Conservation (phyloP, 2,329 filamentous ascomycete genomes). For the Catunica adiposa region DNA sequence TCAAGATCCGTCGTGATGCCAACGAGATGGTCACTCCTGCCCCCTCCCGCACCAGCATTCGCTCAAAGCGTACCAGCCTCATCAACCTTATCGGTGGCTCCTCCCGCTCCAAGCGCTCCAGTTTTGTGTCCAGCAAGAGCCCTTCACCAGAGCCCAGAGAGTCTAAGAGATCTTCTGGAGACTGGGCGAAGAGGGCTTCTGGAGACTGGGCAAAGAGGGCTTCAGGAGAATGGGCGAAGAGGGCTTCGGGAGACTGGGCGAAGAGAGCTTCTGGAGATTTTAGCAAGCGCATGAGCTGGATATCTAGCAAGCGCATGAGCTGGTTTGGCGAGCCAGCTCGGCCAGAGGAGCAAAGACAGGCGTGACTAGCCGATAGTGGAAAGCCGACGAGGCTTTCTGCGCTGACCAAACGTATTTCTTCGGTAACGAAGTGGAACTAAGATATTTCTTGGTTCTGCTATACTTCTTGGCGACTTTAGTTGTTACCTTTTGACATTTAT, state of each 20-base stretch:
- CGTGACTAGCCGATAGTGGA: not conserved
- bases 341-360: not conserved
- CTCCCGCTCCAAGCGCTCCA: not conserved
- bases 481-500: too few relatives aligned
- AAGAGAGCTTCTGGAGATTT: too few relatives aligned
- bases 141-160: not conserved
- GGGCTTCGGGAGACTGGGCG: too few relatives aligned
- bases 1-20: conserved; percentile 11
- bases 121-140: not conserved
- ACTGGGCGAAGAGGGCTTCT: too few relatives aligned
- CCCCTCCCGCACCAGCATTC: not conserved
- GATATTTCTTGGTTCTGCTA: not conserved
- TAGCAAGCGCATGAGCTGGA: not conserved
- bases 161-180: too few relatives aligned
- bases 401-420: not conserved
- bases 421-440: conserved; percentile 4
- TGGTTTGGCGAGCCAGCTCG: not conserved
- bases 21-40: conserved; percentile 1
- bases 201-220: too few relatives aligned
- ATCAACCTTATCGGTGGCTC: not conserved
- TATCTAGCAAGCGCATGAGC: not conserved
- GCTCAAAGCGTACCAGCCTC: not conserved
- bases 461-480: not conserved
- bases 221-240: too few relatives aligned
- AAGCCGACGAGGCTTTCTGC: not conserved